Base-by-base conservation (phyloP, 2,329 filamentous ascomycete genomes). In the Trichoderma hamatum region DNA sequence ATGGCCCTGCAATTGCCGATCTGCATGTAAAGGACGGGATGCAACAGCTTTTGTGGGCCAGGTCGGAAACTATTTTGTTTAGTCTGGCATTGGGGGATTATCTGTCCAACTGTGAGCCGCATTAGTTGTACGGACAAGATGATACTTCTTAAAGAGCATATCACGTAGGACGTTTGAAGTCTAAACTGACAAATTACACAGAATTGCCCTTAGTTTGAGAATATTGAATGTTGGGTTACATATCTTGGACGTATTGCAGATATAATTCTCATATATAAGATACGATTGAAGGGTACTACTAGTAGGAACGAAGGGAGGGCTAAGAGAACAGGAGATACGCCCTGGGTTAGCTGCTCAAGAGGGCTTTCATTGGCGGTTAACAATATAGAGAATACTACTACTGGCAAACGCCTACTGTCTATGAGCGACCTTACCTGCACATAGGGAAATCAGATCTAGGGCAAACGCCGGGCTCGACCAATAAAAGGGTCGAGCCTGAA, bases 401-500 rank as follows among this genome's bases (percentile, higher is more conserved):
- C 24, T 54, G 21, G 30, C 13, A 63, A 63, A 34, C 39, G 21
- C 32, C 16, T 43, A 30, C 24, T 49, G 9, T n/a, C n/a, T 21
- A 24, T 49, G n/a, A 64, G 14, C 24, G 1, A 39, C n/a, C 49
- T 26, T 11, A 36, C 28, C 59, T 34, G 9, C 28, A 52, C 59
- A 62, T 62, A 36, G 16, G 43, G n/a, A 36, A 16, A 36, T 16
- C 49, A 19, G 43, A 10, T 19, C 24, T 19, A 64, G 61, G 49
- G 49, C 24, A 64, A 34, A 28, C 21, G 28, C 34, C 10, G 21
- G 24, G n/a, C 21, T 54, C 32, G 34, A 51, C 54, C 63, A 49
- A 66, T 58, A 36, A 51, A n/a, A 39, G 63, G 63, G 28, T 26
- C 16, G 39, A 66, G n/a, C 32, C 36, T 66, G 54, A 66, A 58